Base-by-base conservation (phyloP, 2,329 filamentous ascomycete genomes). In the Teratosphaeria zuluensis region DNA sequence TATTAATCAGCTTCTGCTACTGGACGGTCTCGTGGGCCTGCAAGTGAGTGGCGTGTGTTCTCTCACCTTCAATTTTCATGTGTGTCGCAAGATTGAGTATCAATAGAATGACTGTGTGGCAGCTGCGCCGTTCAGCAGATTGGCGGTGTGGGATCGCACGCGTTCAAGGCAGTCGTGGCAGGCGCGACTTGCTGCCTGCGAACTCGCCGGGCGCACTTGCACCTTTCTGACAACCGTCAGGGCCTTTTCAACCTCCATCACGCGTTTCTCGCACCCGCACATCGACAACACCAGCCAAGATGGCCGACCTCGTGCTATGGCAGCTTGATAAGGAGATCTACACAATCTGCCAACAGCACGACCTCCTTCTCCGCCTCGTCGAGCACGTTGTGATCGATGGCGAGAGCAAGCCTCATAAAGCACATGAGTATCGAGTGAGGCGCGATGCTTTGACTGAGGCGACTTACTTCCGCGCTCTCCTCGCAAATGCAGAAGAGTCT, bases 381-480 rank as follows among this genome's bases (percentile, higher is more conserved):
- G 58, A 65, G 56, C 58, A 62, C 51, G 46, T 30, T 31, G 21
- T 51, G 11, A 46, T 52, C 21, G 21, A n/a, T 8, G 46, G 33
- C 14, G 56, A 57, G 42, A 57, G 58, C 32, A 21, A 60, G 51
- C 31, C 57, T 14, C 53, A 57, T 56, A 64, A 58, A 51, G 48
- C 61, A 1, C 55, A 58, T 28, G 63, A 64, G 54, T 66, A 61
- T 58, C 57, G 61, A 30, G 62, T 65, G 33, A 56, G 59, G 28
- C 57, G 60, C 30, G 56, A 58, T 1, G 38, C 35, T 7, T 32
- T 63, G 16, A 28, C 54, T 14, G 42, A 42, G 1, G 42, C 42
- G 46, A 21, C n/a, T 1, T 48, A 57, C 53, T 59, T 66, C 54
- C 38, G 38, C 12, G 52, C 54, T 12, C 48, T 61, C n/a, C 48